These are phyloP conservation scores for Allomyces javanicus DNA, from an alignment of 192 early-diverging fungal genomes.

Conservation along the genomic window DNA sequence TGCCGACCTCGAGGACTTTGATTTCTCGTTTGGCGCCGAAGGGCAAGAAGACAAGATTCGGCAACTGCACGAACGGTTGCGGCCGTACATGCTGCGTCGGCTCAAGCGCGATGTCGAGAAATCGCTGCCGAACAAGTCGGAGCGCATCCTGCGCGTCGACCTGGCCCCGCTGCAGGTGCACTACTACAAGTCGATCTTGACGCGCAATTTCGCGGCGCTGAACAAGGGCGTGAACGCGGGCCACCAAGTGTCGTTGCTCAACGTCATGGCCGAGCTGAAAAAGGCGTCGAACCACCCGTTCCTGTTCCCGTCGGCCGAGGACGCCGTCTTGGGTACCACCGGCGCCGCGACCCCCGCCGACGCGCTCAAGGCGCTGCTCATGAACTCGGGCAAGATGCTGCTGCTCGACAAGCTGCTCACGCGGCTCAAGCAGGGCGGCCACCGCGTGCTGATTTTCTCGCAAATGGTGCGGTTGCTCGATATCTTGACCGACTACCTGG, in stretches of 20 bases:
- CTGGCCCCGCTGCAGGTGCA: slow-evolving; percentile 72
- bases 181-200: slow-evolving; percentile 88
- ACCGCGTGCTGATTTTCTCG: slow-evolving; percentile 94
- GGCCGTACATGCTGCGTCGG: slow-evolving; percentile 80
- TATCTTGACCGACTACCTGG: slow-evolving; percentile 86
- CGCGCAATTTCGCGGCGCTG: slow-evolving; percentile 77
- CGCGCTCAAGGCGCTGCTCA: slow-evolving; percentile 58
- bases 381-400: slow-evolving; percentile 94
- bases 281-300: slow-evolving; percentile 95
- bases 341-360: slow-evolving; percentile 16
- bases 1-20: slow-evolving; percentile 58
- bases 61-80: slow-evolving; percentile 60
- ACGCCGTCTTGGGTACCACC: slow-evolving; percentile 2
- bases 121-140: slow-evolving; percentile 84
- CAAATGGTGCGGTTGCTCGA: slow-evolving; percentile 96
- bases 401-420: slow-evolving; percentile 86
- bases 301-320: slow-evolving; percentile 63
- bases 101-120: slow-evolving; percentile 98
- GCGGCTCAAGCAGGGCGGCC: slow-evolving; percentile 70
- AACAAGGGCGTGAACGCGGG: slow-evolving; percentile 44
- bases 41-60: slow-evolving; percentile 66
- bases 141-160: slow-evolving; percentile 86
- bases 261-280: slow-evolving; percentile 91
- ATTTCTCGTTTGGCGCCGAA: slow-evolving; percentile 23
- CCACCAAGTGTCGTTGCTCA: slow-evolving; percentile 59